These are phyloP conservation scores for Prinsepia uniflora DNA, from an alignment of 306 rosid species.

Conservation along the genomic window DNA sequence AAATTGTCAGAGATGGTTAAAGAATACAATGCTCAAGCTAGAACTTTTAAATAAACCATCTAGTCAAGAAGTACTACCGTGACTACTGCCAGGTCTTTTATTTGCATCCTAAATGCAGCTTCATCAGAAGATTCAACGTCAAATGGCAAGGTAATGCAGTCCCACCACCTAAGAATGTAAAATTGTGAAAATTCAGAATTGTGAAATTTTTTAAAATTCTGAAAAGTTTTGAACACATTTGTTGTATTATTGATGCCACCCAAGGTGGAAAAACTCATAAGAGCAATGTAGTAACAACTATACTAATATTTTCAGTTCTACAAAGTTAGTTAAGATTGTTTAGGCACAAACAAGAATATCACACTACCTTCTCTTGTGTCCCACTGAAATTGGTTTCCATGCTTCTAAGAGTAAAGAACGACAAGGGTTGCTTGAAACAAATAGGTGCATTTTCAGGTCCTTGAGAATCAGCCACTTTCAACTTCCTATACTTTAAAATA, in stretches of 20 bases:
- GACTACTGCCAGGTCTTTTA: conserved; percentile 74
- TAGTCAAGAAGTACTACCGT: conserved; percentile 47
- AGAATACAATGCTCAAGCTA: background rate
- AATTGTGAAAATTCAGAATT: background rate
- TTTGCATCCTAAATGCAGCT: conserved; percentile 66
- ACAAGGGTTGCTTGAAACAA: conserved; percentile 37
- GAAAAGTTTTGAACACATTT: background rate
- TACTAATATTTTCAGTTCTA: background rate
- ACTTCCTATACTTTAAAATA: conserved; percentile 56
- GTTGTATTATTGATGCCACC: background rate
- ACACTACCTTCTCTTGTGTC: conserved; percentile 81
- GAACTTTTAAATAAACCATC: conserved; percentile 8
- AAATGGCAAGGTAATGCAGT: conserved; percentile 82
- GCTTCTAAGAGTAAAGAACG: conserved; percentile 68
- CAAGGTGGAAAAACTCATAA: background rate
- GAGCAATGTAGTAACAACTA: background rate
- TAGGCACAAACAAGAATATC: background rate
- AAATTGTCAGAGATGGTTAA: background rate
- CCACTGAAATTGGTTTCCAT: conserved; percentile 89
- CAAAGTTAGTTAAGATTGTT: background rate
- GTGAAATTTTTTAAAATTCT: background rate
- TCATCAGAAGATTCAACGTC: conserved; percentile 75
- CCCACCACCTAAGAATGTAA: conserved; percentile 85
- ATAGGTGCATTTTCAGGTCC: conserved; percentile 32
- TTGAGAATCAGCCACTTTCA: conserved; percentile 39